Conservation (phyloP, 2,329 filamentous ascomycete genomes). For the Thelonectria blattea region DNA sequence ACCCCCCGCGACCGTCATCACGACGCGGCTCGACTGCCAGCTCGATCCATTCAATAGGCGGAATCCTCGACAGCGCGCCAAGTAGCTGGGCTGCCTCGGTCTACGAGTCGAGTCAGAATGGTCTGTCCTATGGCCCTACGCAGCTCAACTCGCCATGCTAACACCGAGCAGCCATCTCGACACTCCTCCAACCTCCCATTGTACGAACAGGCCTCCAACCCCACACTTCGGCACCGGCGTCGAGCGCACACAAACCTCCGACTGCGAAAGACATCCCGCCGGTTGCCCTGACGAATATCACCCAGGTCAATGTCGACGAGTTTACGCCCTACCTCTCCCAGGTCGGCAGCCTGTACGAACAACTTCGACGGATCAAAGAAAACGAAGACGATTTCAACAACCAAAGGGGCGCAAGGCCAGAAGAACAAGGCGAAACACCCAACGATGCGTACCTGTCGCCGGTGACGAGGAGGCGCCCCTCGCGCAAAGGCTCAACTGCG, state of each 20-base stretch:
- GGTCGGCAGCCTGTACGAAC: constrained; percentile 87
- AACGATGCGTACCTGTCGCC: constrained; percentile 59
- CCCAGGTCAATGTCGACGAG: constrained; percentile 76
- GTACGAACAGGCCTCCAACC: constrained; percentile 85
- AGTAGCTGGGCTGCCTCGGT: constrained; percentile 61
- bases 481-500: constrained; percentile 46
- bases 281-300: constrained; percentile 87
- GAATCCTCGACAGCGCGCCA: constrained; percentile 75
- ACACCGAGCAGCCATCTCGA: constrained; percentile 75
- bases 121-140: constrained; percentile 49
- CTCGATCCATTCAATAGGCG: constrained; percentile 86
- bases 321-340: constrained; percentile 87
- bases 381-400: constrained; percentile 68
- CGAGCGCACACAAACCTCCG: constrained; percentile 80
- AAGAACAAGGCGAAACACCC: constrained; percentile 48
- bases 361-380: constrained; percentile 83
- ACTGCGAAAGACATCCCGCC: constrained; percentile 91
- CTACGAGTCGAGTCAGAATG: constrained; percentile 83
- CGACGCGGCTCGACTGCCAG: constrained; percentile 85
- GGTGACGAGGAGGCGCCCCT: constrained; percentile 35
- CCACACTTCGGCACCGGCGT: constrained; percentile 71
- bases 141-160: constrained; percentile 14
- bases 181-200: constrained; percentile 88
- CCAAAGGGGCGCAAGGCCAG: constrained; percentile 49
- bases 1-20: constrained; percentile 54